Conservation (phyloP, 768 basidiomycete species). For the Calocybe cyanea region DNA sequence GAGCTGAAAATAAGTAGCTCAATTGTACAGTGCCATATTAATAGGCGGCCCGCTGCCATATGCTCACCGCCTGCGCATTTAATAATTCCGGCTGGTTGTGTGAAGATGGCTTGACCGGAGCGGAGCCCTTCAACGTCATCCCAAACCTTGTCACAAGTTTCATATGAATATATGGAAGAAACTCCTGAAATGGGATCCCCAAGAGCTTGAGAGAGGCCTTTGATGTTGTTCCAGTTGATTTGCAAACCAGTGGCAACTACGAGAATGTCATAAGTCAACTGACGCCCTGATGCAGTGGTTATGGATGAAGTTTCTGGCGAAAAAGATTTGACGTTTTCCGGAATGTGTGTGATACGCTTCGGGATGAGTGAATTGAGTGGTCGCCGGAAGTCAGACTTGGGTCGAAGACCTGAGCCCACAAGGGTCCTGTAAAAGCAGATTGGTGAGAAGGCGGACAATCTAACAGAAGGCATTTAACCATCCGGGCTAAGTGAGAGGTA, state of each 20-base stretch:
- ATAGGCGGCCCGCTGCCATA: not conserved
- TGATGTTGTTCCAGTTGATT: slow-evolving; percentile 76
- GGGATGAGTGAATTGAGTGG: slow-evolving; percentile 73
- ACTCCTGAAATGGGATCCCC: slow-evolving; percentile 77
- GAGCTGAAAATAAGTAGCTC: slow-evolving; percentile 41
- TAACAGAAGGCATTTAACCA: slow-evolving; percentile 49
- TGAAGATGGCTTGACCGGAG: slow-evolving; percentile 85
- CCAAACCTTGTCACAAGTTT: slow-evolving; percentile 89
- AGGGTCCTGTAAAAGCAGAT: slow-evolving; percentile 61
- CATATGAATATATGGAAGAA: slow-evolving; percentile 89
- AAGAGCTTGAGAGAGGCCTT: slow-evolving; percentile 72
- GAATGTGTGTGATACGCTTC: slow-evolving; percentile 62
- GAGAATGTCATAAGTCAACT: slow-evolving; percentile 76
- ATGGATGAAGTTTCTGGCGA: slow-evolving; percentile 72
- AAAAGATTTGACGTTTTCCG: slow-evolving; percentile 71
- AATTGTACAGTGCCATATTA: not conserved
- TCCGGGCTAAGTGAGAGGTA: slow-evolving; percentile 59
- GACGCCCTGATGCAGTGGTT: slow-evolving; percentile 65
- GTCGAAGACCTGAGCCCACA: slow-evolving; percentile 81
- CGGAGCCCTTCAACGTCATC: slow-evolving; percentile 72
- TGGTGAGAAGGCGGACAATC: slow-evolving; percentile 1
- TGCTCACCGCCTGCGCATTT: slow-evolving; percentile 88
- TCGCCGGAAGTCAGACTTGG: slow-evolving; percentile 65
- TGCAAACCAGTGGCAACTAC: slow-evolving; percentile 89
- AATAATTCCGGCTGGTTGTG: slow-evolving; percentile 87